Conservation (phyloP, 768 basidiomycete genomes). For the Rhizopogon vulgaris region DNA sequence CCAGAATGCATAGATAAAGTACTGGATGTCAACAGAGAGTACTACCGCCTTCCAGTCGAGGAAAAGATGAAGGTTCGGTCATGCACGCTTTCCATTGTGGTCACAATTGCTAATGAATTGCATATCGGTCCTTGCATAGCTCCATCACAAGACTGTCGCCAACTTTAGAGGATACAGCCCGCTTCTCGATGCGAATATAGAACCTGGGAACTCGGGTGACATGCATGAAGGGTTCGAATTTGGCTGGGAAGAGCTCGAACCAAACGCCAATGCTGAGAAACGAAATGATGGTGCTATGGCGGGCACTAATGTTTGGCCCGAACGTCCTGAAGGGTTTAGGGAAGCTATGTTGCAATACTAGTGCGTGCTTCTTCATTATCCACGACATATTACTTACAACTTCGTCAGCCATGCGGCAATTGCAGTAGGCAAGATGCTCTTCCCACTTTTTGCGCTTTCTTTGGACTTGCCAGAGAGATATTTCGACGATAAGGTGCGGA, state of each 20-base stretch:
- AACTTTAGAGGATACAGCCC: constrained; percentile 86
- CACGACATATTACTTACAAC: constrained; percentile 5
- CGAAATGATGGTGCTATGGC: constrained; percentile 52
- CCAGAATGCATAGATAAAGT: constrained; percentile 43
- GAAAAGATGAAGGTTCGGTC: constrained; percentile 51
- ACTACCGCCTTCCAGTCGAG: constrained; percentile 55
- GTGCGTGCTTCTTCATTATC: constrained; percentile 33
- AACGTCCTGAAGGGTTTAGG: constrained; percentile 53
- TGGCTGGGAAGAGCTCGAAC: constrained; percentile 55
- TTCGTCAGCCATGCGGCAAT: constrained; percentile 43
- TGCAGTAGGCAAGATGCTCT: constrained; percentile 48
- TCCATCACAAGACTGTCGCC: constrained; percentile 36
- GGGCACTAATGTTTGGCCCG: constrained; percentile 77
- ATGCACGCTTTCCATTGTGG: no score
- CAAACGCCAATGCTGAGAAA: constrained; percentile 19
- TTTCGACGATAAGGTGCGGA: constrained; percentile 60
- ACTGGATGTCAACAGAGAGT: constrained; percentile 47
- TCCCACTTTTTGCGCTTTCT: constrained; percentile 67
- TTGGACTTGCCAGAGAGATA: constrained; percentile 53
- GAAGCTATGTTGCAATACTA: constrained; percentile 58
- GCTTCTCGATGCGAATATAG: constrained; percentile 65
- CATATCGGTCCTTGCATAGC: not conserved
- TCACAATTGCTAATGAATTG: no score
- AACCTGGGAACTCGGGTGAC: constrained; percentile 70
- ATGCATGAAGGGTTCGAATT: constrained; percentile 89